Conservation (phyloP, 2,329 filamentous ascomycete genomes). For the Aspergillus melleus region DNA sequence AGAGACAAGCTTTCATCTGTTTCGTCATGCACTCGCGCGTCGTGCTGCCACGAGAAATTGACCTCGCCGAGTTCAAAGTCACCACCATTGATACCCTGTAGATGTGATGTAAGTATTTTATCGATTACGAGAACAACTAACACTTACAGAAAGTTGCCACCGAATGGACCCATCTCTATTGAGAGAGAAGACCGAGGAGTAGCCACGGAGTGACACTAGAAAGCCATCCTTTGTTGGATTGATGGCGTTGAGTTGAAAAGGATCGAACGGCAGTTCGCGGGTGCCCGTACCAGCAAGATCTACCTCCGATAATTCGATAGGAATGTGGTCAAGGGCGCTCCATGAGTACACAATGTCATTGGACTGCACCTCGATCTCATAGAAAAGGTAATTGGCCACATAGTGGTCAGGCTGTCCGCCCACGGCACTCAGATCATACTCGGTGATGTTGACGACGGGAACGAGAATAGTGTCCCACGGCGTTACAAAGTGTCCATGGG, state of each 20-base stretch:
- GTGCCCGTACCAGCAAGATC: slow-evolving; percentile 16
- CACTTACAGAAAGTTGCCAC: slow-evolving; percentile 28
- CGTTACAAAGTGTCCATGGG: slow-evolving; percentile 37
- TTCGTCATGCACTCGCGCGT: slow-evolving; percentile 37
- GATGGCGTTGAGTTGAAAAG: slow-evolving; percentile 39
- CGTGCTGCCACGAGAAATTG: slow-evolving; percentile 35
- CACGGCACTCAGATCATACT: slow-evolving; percentile 30
- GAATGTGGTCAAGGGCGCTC: slow-evolving; percentile 38
- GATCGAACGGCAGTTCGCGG: slow-evolving; percentile 32
- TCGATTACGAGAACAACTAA: neutral
- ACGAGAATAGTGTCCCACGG: slow-evolving; percentile 34
- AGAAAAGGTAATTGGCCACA: slow-evolving; percentile 35
- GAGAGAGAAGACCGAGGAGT: slow-evolving; percentile 33
- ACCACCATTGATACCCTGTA: slow-evolving; percentile 25
- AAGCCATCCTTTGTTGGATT: slow-evolving; percentile 32
- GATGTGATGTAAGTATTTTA: neutral
- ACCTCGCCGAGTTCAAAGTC: slow-evolving; percentile 25
- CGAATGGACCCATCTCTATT: slow-evolving; percentile 29
- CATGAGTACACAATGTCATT: slow-evolving; percentile 35
- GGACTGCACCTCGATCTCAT: slow-evolving; percentile 36
- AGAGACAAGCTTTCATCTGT: slow-evolving; percentile 34
- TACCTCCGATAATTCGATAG: slow-evolving; percentile 28
- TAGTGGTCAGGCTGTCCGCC: slow-evolving; percentile 32
- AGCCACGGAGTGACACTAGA: slow-evolving; percentile 35
- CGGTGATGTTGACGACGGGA: slow-evolving; percentile 36